Evolutionary conservation across 257 asterid species (phyloP).

Genomic region (Solanum verrucosum): DNA sequence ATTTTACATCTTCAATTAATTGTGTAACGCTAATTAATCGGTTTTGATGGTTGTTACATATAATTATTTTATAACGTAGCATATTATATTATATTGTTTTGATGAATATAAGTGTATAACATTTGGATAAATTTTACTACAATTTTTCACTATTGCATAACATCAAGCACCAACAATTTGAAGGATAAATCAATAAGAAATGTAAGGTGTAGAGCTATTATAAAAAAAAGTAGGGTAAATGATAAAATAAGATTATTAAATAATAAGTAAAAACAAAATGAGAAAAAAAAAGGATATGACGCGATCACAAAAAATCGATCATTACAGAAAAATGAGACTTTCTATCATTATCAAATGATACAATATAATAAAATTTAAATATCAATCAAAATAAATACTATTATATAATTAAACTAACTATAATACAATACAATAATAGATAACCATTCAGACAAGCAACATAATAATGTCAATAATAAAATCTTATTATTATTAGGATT

Average conservation of each 20-base stretch:
- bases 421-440: not conserved
- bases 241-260: no score
- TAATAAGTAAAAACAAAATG: no score
- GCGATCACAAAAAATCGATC: not conserved
- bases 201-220: not conserved
- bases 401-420: not conserved
- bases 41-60: not conserved
- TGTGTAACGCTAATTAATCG: not conserved
- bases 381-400: not conserved
- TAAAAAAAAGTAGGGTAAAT: not conserved
- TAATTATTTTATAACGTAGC: no score
- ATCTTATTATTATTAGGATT: not conserved
- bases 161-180: not conserved
- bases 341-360: not conserved
- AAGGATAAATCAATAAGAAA: not conserved
- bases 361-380: not conserved
- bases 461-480: not conserved
- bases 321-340: not conserved
- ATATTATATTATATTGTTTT: no score
- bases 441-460: not conserved
- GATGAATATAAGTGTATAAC: not conserved
- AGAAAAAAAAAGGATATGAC: no score
- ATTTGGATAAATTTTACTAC: not conserved
- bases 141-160: no score
- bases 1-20: not conserved